A percentile compares a stretch with the other conserved stretches of the same genome.
These are phyloP conservation scores for Microsporum canis DNA, from an alignment of 2,329 filamentous ascomycete genomes.

Conservation along the genomic window DNA sequence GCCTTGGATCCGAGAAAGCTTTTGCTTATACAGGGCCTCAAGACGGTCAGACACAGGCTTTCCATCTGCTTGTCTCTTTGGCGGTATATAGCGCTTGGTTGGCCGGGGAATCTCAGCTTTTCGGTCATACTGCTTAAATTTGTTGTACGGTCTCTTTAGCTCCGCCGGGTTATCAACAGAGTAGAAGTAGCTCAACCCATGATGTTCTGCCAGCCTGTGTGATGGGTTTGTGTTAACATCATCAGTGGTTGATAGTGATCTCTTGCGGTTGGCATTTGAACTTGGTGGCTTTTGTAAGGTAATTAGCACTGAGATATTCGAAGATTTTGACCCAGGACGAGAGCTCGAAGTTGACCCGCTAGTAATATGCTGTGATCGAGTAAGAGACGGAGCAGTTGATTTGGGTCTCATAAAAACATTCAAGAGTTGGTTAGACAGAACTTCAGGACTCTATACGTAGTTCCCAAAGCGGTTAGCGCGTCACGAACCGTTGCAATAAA, in stretches of 20 bases:
- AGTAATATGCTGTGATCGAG: background rate
- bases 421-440: background rate
- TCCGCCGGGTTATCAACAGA: background rate
- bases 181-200: background rate
- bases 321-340: background rate
- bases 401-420: background rate
- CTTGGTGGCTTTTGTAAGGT: background rate
- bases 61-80: background rate
- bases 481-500: background rate
- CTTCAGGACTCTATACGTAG: background rate
- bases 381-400: background rate
- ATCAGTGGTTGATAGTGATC: background rate
- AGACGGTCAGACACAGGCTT: background rate
- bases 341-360: background rate
- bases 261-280: background rate
- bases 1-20: conserved; percentile 20
- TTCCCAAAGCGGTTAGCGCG: background rate
- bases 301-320: background rate
- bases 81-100: background rate
- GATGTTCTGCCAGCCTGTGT: background rate
- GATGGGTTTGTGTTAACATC: background rate
- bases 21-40: conserved; percentile 15
- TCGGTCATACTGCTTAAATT: background rate
- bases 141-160: background rate
- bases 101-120: background rate